Percentiles rank a stretch among this genome's conserved stretches.
These are phyloP conservation scores for Metschnikowia baotianmanensis DNA, from an alignment of 805 yeast genomes.

Conservation along the genomic window DNA sequence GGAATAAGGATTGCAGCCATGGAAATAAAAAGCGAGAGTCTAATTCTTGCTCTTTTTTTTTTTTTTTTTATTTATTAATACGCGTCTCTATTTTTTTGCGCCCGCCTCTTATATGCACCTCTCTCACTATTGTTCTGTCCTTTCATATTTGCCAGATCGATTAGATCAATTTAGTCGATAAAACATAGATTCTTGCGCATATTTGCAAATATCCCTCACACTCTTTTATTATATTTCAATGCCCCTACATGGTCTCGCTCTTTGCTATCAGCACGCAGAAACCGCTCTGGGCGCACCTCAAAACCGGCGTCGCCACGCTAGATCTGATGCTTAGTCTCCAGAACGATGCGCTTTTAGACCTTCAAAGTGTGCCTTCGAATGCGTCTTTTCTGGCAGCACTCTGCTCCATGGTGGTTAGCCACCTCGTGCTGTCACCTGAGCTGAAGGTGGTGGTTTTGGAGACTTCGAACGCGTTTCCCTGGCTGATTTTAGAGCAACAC, in stretches of 20 bases:
- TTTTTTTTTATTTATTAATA: too few species aligned
- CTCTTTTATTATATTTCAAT: too few species aligned
- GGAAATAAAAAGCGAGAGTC: too few species aligned
- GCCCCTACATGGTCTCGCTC: conserved; percentile 29
- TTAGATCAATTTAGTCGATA: too few species aligned
- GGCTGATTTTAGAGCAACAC: conserved; percentile 22
- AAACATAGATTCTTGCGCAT: too few species aligned
- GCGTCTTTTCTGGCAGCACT: conserved; percentile 21
- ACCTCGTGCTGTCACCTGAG: conserved; percentile 19
- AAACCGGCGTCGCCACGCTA: conserved; percentile 29
- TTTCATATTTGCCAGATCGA: too few species aligned
- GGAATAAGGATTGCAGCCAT: too few species aligned
- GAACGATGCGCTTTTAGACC: conserved; percentile 30
- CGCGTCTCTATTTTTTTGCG: too few species aligned
- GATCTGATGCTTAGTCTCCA: conserved; percentile 25
- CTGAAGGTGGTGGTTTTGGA: conserved; percentile 30
- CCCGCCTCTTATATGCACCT: too few species aligned
- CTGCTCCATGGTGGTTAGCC: conserved; percentile 27
- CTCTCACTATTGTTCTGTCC: too few species aligned
- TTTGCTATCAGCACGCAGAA: conserved; percentile 29
- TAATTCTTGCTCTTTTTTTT: too few species aligned
- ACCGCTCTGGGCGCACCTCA: conserved; percentile 25
- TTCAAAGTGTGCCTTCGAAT: conserved; percentile 38
- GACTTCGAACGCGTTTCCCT: conserved; percentile 31
- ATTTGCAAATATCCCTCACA: too few species aligned